A percentile compares a stretch with the other conserved stretches of the same genome.
These are phyloP conservation scores for Acer yangbiense DNA, from an alignment of 345 rosid species.

Conservation along the genomic window DNA sequence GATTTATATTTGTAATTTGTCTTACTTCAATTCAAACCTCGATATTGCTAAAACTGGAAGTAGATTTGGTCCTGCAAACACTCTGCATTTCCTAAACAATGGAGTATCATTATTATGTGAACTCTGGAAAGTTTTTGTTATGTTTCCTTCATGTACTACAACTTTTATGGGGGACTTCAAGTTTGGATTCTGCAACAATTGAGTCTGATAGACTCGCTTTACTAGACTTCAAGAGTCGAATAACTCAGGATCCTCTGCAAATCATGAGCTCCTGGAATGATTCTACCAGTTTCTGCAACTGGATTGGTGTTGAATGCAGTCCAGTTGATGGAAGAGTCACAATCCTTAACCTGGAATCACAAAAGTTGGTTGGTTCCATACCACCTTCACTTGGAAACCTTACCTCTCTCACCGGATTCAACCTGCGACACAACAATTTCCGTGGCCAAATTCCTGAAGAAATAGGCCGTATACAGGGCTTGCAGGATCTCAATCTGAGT, in stretches of 20 bases:
- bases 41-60: not conserved
- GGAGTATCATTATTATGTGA: not conserved
- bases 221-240: not conserved
- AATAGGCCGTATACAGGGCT: constrained; percentile 5
- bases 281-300: constrained; percentile 10
- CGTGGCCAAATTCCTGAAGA: constrained; percentile 24
- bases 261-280: constrained; percentile 16
- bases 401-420: constrained; percentile 22
- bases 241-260: constrained; percentile 14
- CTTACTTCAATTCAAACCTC: not conserved
- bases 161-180: not conserved
- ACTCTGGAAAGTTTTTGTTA: not conserved
- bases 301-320: not conserved
- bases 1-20: not conserved
- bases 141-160: not conserved
- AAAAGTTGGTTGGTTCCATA: constrained; percentile 10
- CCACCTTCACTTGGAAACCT: constrained; percentile 31
- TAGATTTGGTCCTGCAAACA: not conserved
- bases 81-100: not conserved
- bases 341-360: not conserved
- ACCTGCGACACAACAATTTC: constrained; percentile 20
- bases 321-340: not conserved
- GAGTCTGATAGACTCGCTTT: not conserved
- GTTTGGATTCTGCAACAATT: not conserved
- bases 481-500: constrained; percentile 15